Conservation (phyloP, 1,284 basidiomycete genomes). For the Butyriboletus appendiculatus region DNA sequence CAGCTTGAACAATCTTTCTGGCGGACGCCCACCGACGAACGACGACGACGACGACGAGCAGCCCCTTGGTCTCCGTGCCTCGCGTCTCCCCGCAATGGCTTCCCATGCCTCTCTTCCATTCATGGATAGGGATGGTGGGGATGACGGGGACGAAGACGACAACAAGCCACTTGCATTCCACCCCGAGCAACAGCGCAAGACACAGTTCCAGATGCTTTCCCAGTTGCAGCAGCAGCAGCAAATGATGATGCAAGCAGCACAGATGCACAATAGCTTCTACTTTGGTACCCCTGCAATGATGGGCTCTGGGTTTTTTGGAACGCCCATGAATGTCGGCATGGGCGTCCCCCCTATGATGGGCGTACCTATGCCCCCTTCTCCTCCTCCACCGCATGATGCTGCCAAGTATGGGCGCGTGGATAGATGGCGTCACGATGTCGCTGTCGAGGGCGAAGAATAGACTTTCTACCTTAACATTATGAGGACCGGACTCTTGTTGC, state of each 20-base stretch:
- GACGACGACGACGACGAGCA: constrained; percentile 56
- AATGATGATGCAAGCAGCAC: constrained; percentile 75
- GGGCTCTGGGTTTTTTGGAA: constrained; percentile 59
- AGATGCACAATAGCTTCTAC: constrained; percentile 72
- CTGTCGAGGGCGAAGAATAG: constrained; percentile 56
- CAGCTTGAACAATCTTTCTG: constrained; percentile 43
- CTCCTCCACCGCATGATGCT: constrained; percentile 62
- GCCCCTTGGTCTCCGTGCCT: constrained; percentile 57
- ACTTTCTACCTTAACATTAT: constrained; percentile 9
- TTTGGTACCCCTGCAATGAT: constrained; percentile 68
- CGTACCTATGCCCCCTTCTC: constrained; percentile 53
- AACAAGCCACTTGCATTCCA: constrained; percentile 65
- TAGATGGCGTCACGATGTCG: constrained; percentile 76
- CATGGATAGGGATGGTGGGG: constrained; percentile 18
- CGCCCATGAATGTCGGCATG: constrained; percentile 46
- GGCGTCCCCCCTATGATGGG: constrained; percentile 48
- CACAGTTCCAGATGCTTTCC: constrained; percentile 70
- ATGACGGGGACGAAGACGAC: constrained; percentile 44
- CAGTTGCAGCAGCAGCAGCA: constrained; percentile 52
- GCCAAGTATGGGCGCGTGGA: constrained; percentile 71
- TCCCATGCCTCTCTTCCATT: constrained; percentile 29
- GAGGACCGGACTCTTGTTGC: constrained; percentile 13
- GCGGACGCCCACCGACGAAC: constrained; percentile 27
- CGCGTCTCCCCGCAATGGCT: constrained; percentile 26
- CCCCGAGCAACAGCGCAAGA: constrained; percentile 73